Percentiles rank a stretch among this genome's conserved stretches.
Conservation (phyloP, 2,329 filamentous ascomycete genomes). For the Spiromastix sp. region DNA sequence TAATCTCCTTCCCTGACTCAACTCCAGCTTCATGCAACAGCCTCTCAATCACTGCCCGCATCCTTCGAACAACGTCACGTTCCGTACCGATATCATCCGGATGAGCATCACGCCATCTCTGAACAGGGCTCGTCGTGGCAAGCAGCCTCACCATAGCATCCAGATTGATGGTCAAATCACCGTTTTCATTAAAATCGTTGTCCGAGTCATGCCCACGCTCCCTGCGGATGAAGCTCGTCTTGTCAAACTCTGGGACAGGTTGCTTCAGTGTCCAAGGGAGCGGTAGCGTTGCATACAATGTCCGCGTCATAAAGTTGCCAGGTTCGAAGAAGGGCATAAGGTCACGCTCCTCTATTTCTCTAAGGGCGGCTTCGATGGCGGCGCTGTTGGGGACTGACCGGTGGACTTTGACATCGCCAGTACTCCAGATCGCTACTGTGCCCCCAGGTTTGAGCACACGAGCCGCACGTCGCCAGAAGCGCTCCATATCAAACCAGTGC, state of each 20-base stretch:
- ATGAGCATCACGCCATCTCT: conserved; percentile 31
- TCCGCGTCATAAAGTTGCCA: conserved; percentile 34
- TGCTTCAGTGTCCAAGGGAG: conserved; percentile 41
- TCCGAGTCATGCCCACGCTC: conserved; percentile 29
- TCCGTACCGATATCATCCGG: conserved; percentile 26
- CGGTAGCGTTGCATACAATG: conserved; percentile 33
- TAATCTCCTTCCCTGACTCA: conserved; percentile 15
- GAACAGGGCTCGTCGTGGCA: conserved; percentile 29
- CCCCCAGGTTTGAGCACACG: conserved; percentile 42
- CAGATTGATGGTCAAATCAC: conserved; percentile 13
- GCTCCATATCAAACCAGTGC: conserved; percentile 49
- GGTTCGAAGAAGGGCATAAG: conserved; percentile 30
- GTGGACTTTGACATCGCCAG: conserved; percentile 18
- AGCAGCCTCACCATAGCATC: conserved; percentile 17
- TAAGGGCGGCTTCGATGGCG: conserved; percentile 34
- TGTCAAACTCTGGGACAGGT: conserved; percentile 29
- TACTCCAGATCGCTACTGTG: conserved; percentile 43
- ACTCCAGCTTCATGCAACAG: conserved; percentile 17
- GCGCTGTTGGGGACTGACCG: conserved; percentile 29
- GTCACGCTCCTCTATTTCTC: conserved; percentile 26
- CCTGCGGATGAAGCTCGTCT: conserved; percentile 28
- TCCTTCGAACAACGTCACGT: conserved; percentile 23
- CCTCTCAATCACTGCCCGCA: conserved; percentile 15
- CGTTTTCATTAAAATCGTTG: conserved; percentile 19
- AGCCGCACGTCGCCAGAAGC: conserved; percentile 41